Evolutionary conservation across 2,329 filamentous ascomycete species (phyloP), one percentile per base, ranked within the genome.

Genomic region (Colletotrichum sp.): DNA sequence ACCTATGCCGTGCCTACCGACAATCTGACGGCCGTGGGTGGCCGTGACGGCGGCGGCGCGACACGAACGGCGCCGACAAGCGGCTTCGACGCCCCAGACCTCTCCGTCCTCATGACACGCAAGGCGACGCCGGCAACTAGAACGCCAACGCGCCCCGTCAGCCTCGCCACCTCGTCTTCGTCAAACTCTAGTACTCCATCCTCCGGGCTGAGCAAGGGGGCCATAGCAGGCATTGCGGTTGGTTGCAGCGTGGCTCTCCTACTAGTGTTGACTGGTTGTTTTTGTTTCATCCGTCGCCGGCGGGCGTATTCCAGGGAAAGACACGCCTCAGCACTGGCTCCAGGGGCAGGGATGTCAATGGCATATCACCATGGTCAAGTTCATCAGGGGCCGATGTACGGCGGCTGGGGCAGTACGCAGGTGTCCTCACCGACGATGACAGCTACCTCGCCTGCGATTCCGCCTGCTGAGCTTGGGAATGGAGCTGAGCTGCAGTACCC

Each of bases 201-300:
- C 10, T 13, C 44, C 12, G 44, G n/a, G 0, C 44, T 49, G 44
- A 13, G 44, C 10, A 49, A 49, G 2, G 44, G 44, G 3, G 6
- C 44, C 10, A 49, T 49, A 49, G 44, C 44, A 49, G 44, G 44
- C n/a, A 49, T 49, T 12, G 18, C 44, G 6, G 44, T 49, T 49
- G 44, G 44, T 4, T 49, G 18, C 1, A n/a, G 44, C 6, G 6
- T 49, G 44, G 10, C 44, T 49, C 6, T 49, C 10, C 0, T 49
- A 13, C 10, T 49, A 0, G 10, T 49, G 10, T 12, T 49, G 44
- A 0, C 18, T 0, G 10, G 44, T 7, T 49, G 44, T 0, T 49
- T 49, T 13, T 49, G 3, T 21, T 49, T 49, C 44, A 49, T 49
- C 44, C 44, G 44, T 21, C 44, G 44, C 18, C 44, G 44, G 44